phyloP scores from a whole-genome alignment of 345 rosid species.

The Ailanthus altissimus region DNA sequence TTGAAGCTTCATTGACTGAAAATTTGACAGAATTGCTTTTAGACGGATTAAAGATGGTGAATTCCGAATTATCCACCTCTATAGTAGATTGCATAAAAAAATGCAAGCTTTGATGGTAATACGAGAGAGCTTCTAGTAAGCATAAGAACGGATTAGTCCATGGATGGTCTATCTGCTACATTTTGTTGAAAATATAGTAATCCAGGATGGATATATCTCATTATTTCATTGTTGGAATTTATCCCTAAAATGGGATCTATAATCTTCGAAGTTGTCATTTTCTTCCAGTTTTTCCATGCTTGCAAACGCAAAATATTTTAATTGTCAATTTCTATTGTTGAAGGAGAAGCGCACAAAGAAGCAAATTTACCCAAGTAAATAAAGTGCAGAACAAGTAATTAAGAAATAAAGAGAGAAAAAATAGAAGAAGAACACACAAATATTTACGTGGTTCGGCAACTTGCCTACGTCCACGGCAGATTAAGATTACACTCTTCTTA shows the following conservation, averaged over 20 bases:
- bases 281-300: slow-evolving; percentile 64
- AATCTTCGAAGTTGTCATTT: slow-evolving; percentile 31
- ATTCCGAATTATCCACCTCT: slow-evolving; percentile 4
- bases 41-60: background rate
- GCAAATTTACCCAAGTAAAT: no score
- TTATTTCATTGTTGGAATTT: slow-evolving; percentile 35
- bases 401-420: no score
- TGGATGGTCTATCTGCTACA: slow-evolving; percentile 41
- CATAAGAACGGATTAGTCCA: slow-evolving; percentile 50
- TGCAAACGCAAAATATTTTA: no score
- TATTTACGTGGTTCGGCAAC: no score
- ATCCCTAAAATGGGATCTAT: slow-evolving; percentile 37
- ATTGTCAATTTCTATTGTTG: no score
- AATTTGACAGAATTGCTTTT: background rate
- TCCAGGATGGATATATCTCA: slow-evolving; percentile 55
- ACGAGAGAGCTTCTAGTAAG: slow-evolving; percentile 47
- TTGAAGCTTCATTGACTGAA: slow-evolving; percentile 29
- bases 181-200: slow-evolving; percentile 61
- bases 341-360: no score
- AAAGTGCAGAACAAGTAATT: no score
- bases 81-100: slow-evolving; percentile 20
- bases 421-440: no score
- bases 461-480: no score
- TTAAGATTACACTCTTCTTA: no score
- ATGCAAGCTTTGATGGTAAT: slow-evolving; percentile 46